Evolutionary conservation across 352 stramenopile species (phyloP).

Genomic region (Phytophthora quininea): DNA sequence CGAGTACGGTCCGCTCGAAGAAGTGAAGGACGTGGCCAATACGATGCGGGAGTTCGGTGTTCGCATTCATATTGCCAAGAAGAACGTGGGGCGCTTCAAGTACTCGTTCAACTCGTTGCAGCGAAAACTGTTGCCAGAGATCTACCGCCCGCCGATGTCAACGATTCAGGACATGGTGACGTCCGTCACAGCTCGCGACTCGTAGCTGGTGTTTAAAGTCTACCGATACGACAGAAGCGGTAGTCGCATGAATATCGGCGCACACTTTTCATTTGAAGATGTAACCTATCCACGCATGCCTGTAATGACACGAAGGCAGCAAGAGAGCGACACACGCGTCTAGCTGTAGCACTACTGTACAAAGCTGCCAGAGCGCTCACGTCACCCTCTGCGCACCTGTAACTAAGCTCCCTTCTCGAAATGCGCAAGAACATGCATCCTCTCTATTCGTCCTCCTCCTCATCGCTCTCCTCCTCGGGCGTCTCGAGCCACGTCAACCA

Average conservation of each 20-base stretch:
- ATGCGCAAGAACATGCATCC: conserved; percentile 28
- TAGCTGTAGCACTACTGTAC: conserved; percentile 14
- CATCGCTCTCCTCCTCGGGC: conserved; percentile 69
- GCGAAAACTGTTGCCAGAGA: conserved; percentile 94
- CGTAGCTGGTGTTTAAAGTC: conserved; percentile 37
- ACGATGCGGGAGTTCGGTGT: conserved; percentile 92
- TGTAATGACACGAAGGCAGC: conserved; percentile 18
- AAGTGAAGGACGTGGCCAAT: conserved; percentile 86
- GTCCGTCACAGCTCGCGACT: conserved; percentile 89
- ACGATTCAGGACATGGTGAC: conserved; percentile 94
- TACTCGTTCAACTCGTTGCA: conserved; percentile 98
- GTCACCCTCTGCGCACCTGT: conserved; percentile 11
- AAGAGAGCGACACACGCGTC: not conserved
- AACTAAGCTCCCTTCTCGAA: conserved; percentile 25
- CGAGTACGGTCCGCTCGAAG: conserved; percentile 65
- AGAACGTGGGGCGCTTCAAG: conserved; percentile 96
- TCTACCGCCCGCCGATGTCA: conserved; percentile 88
- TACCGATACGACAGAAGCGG: not conserved
- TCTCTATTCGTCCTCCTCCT: conserved; percentile 83
- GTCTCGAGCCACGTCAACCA: conserved; percentile 88
- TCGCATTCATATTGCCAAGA: conserved; percentile 95
- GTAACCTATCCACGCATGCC: conserved; percentile 33
- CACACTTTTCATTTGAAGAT: conserved; percentile 39
- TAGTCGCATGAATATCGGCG: conserved; percentile 15
- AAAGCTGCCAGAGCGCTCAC: conserved; percentile 12